These are phyloP conservation scores for Geranium incanum DNA, from an alignment of 441 rosid genomes.

Conservation along the genomic window DNA sequence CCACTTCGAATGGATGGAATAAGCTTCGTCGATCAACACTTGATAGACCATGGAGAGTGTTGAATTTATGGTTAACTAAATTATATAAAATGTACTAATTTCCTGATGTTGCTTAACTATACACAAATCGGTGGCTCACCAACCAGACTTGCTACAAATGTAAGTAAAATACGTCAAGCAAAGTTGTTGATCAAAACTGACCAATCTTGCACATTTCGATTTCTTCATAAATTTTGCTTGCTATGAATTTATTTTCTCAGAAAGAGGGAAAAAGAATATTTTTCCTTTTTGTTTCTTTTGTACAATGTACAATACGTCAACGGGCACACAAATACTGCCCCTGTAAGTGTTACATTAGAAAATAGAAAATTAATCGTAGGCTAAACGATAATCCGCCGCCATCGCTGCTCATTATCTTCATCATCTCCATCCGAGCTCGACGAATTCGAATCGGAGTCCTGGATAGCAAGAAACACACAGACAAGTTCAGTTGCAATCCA, in stretches of 20 bases:
- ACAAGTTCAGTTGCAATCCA: background rate
- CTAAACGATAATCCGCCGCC: background rate
- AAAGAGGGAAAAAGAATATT: background rate
- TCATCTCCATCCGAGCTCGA: background rate
- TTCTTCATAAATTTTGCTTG: background rate
- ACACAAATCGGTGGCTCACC: constrained; percentile 4
- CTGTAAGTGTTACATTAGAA: background rate
- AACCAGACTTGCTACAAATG: background rate
- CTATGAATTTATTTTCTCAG: background rate
- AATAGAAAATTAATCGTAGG: background rate
- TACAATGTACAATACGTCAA: no score
- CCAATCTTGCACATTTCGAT: background rate
- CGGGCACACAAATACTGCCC: background rate
- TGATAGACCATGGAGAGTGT: no score
- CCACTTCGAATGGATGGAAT: no score
- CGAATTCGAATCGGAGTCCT: background rate
- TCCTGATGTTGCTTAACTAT: background rate
- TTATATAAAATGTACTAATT: background rate
- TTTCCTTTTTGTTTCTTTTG: no score
- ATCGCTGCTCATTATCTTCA: background rate
- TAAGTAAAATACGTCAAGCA: background rate
- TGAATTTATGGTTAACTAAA: no score
- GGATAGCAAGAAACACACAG: background rate
- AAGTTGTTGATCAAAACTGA: background rate
- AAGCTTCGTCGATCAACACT: no score